Conservation (phyloP, 495 filamentous ascomycete species). For the Clohesyomyces aquaticus region DNA sequence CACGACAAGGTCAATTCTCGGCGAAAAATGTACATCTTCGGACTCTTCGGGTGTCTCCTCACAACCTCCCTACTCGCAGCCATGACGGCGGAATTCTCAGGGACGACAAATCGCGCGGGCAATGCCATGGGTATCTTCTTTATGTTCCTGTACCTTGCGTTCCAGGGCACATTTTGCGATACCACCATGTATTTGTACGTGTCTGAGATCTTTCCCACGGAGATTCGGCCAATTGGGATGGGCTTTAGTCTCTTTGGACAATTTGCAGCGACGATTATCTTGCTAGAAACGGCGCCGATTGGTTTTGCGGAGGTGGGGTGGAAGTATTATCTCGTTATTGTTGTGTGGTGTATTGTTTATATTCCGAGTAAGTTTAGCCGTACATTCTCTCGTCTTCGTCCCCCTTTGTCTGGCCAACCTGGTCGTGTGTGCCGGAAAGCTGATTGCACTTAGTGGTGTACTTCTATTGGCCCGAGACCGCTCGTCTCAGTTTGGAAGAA, state of each 20-base stretch:
- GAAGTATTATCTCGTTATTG: neutral
- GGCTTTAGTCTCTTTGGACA: constrained; percentile 22
- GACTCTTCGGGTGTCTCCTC: constrained; percentile 1
- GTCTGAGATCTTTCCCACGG: constrained; percentile 23
- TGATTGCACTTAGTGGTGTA: constrained; percentile 3
- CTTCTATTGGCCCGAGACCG: constrained; percentile 7
- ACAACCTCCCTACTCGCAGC: constrained; percentile 4
- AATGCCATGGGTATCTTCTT: constrained; percentile 30
- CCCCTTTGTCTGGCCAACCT: no score
- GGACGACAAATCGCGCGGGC: constrained; percentile 25
- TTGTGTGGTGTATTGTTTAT: constrained; percentile 3
- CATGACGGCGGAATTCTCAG: constrained; percentile 24
- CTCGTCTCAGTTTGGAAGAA: constrained; percentile 6
- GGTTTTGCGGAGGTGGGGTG: constrained; percentile 13
- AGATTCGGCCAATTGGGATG: constrained; percentile 24
- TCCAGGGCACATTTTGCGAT: constrained; percentile 14
- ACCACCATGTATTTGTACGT: constrained; percentile 13
- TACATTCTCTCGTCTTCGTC: neutral
- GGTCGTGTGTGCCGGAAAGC: neutral
- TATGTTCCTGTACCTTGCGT: constrained; percentile 27
- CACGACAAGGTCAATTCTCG: constrained; percentile 17
- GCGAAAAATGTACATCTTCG: constrained; percentile 18
- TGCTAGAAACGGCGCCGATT: constrained; percentile 22
- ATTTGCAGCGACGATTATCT: constrained; percentile 25
- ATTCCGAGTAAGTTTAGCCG: constrained; percentile 5